These are phyloP conservation scores for Cerrena zonata DNA, from an alignment of 1,284 basidiomycete genomes.

Conservation along the genomic window DNA sequence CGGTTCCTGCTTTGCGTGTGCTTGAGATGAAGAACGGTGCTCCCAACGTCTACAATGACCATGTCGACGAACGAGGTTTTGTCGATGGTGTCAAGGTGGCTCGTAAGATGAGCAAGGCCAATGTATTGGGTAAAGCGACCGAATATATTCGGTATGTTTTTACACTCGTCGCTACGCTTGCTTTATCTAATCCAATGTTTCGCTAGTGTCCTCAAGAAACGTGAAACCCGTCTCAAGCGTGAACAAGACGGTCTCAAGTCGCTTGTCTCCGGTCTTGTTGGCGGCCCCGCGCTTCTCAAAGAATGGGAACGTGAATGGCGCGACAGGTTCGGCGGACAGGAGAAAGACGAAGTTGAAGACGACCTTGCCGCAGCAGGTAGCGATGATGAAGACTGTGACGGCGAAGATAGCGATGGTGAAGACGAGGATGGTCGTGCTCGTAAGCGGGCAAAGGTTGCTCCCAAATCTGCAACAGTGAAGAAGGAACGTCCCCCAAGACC, in stretches of 20 bases:
- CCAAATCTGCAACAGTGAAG: slow-evolving; percentile 21
- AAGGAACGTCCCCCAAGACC: slow-evolving; percentile 34
- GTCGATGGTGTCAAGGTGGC: slow-evolving; percentile 80
- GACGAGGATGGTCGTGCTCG: slow-evolving; percentile 45
- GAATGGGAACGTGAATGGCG: slow-evolving; percentile 75
- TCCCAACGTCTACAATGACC: slow-evolving; percentile 37
- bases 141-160: slow-evolving; percentile 63
- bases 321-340: slow-evolving; percentile 65
- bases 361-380: slow-evolving; percentile 35
- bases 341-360: slow-evolving; percentile 61
- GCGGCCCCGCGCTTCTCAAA: slow-evolving; percentile 58
- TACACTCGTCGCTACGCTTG: too few species aligned
- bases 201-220: slow-evolving; percentile 69
- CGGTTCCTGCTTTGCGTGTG: slow-evolving; percentile 77
- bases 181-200: too few species aligned
- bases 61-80: slow-evolving; percentile 69
- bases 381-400: slow-evolving; percentile 51
- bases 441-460: slow-evolving; percentile 47
- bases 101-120: slow-evolving; percentile 78
- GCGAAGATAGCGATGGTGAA: slow-evolving; percentile 53
- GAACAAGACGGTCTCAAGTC: slow-evolving; percentile 69
- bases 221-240: slow-evolving; percentile 62
- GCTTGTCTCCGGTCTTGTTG: slow-evolving; percentile 61
- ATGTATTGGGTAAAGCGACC: slow-evolving; percentile 75
- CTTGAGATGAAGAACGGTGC: slow-evolving; percentile 40